These are phyloP conservation scores for Plantago lanceolata DNA, from an alignment of 305 asterid species.

Conservation along the genomic window DNA sequence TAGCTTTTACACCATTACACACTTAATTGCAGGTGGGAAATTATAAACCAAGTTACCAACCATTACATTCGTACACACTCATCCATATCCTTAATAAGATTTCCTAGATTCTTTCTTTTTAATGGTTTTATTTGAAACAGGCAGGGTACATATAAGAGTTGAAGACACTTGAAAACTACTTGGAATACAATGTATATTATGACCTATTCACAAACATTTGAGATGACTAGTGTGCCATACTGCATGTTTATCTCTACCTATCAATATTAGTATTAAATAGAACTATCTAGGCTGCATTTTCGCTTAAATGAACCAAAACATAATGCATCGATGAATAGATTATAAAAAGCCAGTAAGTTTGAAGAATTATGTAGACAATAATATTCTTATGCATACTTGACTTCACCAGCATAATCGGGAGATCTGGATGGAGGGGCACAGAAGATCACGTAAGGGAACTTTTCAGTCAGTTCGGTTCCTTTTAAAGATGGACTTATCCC, in stretches of 20 bases:
- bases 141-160: neutral
- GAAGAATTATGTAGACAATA: neutral
- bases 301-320: neutral
- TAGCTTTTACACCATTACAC: too few species aligned
- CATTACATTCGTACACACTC: too few species aligned
- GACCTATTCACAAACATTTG: neutral
- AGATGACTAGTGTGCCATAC: neutral
- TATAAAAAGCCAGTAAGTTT: too few species aligned
- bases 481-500: constrained; percentile 72
- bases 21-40: neutral
- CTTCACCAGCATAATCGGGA: constrained; percentile 77
- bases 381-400: constrained; percentile 44
- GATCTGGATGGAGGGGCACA: constrained; percentile 86
- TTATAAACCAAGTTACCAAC: neutral
- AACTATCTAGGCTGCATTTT: neutral
- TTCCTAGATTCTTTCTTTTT: too few species aligned
- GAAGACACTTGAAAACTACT: neutral
- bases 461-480: constrained; percentile 41
- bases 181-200: neutral
- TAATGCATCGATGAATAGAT: neutral
- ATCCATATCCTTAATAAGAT: neutral
- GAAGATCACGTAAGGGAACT: constrained; percentile 84
- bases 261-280: neutral
- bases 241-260: constrained; percentile 12
- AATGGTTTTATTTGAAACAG: neutral